Evolutionary conservation across 108 stramenopile genomes (phyloP).

Genomic region (Nannochloropsis oceanica): DNA sequence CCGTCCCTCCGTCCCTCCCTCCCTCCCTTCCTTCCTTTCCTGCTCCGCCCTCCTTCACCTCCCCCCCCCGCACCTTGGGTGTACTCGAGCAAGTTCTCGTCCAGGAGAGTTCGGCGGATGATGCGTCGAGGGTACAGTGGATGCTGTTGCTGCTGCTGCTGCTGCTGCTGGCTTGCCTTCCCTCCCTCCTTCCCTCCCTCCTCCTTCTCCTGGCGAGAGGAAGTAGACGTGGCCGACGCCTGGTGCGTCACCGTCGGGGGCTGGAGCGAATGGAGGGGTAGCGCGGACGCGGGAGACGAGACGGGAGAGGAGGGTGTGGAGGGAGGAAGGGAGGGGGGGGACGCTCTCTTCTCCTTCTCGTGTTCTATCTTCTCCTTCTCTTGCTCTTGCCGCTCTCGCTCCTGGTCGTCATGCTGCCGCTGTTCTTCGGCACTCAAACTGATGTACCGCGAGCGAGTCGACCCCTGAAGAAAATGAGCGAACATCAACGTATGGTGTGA

Average conservation of each 20-base stretch:
- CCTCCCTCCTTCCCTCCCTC: neutral
- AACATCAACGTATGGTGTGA: too few relatives aligned
- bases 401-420: neutral
- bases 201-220: neutral
- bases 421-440: neutral
- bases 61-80: conserved; percentile 44
- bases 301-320: neutral
- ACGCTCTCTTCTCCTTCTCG: neutral
- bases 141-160: conserved; percentile 33
- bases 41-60: neutral
- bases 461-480: neutral
- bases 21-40: neutral
- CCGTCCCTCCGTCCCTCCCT: neutral
- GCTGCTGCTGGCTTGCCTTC: neutral
- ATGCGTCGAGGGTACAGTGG: too few relatives aligned
- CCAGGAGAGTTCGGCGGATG: conserved; percentile 44
- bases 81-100: conserved; percentile 88
- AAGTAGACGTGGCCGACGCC: neutral
- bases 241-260: neutral
- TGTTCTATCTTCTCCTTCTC: neutral
- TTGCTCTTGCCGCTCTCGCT: neutral
- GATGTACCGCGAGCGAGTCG: neutral
- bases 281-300: neutral
- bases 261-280: neutral
- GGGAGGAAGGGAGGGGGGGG: neutral